Conservation (phyloP, 2,329 filamentous ascomycete species). For the Sporothrix mexicana region DNA sequence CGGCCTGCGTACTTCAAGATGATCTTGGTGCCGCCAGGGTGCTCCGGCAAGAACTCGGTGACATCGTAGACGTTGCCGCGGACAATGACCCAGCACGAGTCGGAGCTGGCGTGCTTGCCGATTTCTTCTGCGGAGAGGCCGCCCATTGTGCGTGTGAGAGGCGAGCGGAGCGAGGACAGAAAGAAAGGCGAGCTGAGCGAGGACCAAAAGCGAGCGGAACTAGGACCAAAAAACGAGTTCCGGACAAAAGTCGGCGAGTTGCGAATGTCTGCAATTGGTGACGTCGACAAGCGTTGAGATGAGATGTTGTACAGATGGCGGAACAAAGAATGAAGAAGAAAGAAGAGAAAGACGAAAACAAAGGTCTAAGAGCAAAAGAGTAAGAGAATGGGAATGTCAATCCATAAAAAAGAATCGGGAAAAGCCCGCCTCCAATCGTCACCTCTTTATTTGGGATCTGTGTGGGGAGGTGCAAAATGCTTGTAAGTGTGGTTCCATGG, state of each 20-base stretch:
- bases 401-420: neutral
- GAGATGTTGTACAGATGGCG: neutral
- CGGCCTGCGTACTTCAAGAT: slow-evolving; percentile 97
- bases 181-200: neutral
- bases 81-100: slow-evolving; percentile 49
- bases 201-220: no score
- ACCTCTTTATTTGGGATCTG: neutral
- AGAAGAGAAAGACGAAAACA: neutral
- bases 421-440: neutral
- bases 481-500: no score
- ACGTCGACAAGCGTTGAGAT: slow-evolving; percentile 1
- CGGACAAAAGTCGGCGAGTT: neutral
- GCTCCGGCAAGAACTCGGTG: slow-evolving; percentile 62
- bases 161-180: neutral
- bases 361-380: neutral
- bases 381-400: neutral
- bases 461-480: no score
- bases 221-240: neutral
- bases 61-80: slow-evolving; percentile 45
- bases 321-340: slow-evolving; percentile 1
- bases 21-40: slow-evolving; percentile 88
- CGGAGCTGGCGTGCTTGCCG: slow-evolving; percentile 44
- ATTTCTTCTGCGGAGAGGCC: slow-evolving; percentile 44
- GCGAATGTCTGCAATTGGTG: neutral
- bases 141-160: neutral